phyloP scores from a whole-genome alignment of 139 green algal species.

The Penium margaritaceum region DNA sequence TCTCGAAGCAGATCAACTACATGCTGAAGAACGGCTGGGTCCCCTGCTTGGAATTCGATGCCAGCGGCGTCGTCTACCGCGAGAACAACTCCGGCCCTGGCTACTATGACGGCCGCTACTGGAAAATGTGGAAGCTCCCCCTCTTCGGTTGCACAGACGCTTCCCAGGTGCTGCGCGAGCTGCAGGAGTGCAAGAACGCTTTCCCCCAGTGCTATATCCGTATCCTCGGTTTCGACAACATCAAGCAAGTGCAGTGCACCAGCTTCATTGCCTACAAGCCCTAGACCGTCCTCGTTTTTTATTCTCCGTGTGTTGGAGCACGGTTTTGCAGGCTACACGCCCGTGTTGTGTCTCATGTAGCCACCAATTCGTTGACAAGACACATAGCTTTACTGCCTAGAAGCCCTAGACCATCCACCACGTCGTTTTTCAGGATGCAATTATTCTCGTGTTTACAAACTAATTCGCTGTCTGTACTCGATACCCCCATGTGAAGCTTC shows the following conservation, averaged over 20 bases:
- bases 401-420: too few species aligned
- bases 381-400: too few species aligned
- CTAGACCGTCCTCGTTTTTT: too few species aligned
- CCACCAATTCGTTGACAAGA: too few species aligned
- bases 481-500: too few species aligned
- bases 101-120: conserved; percentile 91
- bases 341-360: too few species aligned
- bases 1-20: conserved; percentile 91
- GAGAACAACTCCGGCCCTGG: conserved; percentile 46
- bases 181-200: conserved; percentile 62
- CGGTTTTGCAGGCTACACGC: too few species aligned
- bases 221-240: conserved; percentile 76
- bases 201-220: conserved; percentile 71
- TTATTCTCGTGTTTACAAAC: too few species aligned
- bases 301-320: too few species aligned
- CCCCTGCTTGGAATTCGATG: conserved; percentile 91
- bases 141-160: conserved; percentile 98
- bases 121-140: conserved; percentile 99
- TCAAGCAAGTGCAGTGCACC: conserved; percentile 67
- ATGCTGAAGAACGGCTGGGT: conserved; percentile 80
- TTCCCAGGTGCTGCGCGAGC: conserved; percentile 81
- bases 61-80: conserved; percentile 13
- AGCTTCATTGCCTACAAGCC: conserved; percentile 62
- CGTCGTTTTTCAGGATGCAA: too few species aligned
- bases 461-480: too few species aligned